Evolutionary conservation across 2,329 filamentous ascomycete genomes (phyloP), one percentile per base, ranked within the genome.

Genomic region (Mollisiaceae sp.): DNA sequence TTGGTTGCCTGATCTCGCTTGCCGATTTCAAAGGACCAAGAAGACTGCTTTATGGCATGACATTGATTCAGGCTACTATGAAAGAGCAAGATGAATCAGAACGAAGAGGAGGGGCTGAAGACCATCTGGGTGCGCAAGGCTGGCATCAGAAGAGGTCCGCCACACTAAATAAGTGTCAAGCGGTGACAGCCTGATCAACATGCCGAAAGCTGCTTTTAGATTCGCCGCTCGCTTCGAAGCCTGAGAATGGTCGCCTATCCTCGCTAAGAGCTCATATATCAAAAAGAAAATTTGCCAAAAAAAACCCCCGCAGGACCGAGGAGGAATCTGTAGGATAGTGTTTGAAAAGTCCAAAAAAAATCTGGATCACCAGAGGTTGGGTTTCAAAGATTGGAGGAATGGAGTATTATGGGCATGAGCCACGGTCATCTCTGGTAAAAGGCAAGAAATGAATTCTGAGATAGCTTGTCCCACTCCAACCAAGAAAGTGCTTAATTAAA

Each of bases 381-480:
- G 68, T 74, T 82, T 78, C 82, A 84, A 84, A 84, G 81, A 84
- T 83, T 83, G 67, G 71, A 65, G 73, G 78, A 83, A 78, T 78
- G 82, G 81, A 83, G 81, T 83, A 76, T 80, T 73, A 74, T 83
- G 81, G 81, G 81, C 82, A 76, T 74, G 72, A 73, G 63, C 74
- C 75, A 77, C 74, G 75, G 75, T 75, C 74, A 77, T 76, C 75
- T 77, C 75, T 77, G 75, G 75, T 76, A 76, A 76, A 76, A 76
- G 75, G 75, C 74, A 76, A 76, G 75, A 76, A 76, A 76, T 76
- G 75, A 75, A 75, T 76, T 75, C 74, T 76, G 72, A 73, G 66
- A 69, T 76, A 76, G 74, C 63, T 74, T 76, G 74, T 75, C 74
- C 74, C 74, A 75, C 75, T 76, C 75, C 75, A 72, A 50, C 18